A percentile compares a stretch with the other conserved stretches of the same genome.
Evolutionary conservation across 305 asterid species (phyloP).

Genomic region (Fraxinus angustifolia): DNA sequence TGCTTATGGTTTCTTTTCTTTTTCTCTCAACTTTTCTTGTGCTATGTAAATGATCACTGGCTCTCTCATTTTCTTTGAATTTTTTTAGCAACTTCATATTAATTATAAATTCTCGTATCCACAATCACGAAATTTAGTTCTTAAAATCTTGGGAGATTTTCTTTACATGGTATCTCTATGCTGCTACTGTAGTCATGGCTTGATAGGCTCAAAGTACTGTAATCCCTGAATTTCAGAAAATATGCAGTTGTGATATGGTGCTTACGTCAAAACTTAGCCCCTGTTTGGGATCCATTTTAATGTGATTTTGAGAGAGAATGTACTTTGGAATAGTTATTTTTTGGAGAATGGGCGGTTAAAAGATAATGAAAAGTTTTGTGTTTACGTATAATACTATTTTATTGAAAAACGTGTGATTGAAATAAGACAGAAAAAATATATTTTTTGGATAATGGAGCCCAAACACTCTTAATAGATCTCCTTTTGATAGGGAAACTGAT

Average conservation of each 20-base stretch:
- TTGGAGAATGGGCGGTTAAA: too few species aligned
- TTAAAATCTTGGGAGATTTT: background rate
- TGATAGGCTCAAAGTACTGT: background rate
- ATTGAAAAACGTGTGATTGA: too few species aligned
- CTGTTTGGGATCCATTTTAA: too few species aligned
- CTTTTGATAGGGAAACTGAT: slow-evolving; percentile 67
- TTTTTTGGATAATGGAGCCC: too few species aligned
- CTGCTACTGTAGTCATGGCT: background rate
- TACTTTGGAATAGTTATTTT: too few species aligned
- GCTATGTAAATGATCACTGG: background rate
- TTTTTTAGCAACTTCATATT: background rate
- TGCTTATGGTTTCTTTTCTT: background rate
- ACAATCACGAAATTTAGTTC: background rate
- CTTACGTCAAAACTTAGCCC: background rate
- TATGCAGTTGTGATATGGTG: background rate
- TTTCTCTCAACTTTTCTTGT: slow-evolving; percentile 1
- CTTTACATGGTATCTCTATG: background rate
- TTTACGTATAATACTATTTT: too few species aligned
- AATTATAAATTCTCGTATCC: background rate
- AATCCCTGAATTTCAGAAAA: background rate
- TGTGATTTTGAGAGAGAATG: too few species aligned
- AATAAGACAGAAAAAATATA: too few species aligned
- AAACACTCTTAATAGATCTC: background rate
- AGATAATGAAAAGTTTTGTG: too few species aligned
- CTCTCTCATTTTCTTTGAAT: background rate